Conservation (phyloP, 176 grass and related monocot genomes). For the Juncus inflexus region DNA sequence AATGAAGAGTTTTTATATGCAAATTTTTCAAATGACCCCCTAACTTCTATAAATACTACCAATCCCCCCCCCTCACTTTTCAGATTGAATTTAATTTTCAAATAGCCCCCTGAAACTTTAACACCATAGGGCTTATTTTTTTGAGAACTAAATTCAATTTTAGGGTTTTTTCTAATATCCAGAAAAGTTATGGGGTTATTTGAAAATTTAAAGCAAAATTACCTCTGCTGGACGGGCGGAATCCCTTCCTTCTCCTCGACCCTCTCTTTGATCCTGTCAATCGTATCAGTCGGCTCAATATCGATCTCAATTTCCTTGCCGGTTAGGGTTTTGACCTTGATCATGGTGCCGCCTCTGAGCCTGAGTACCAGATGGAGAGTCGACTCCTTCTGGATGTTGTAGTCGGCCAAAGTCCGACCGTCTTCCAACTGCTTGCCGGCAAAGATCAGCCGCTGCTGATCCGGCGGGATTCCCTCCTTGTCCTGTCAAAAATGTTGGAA, state of each 20-base stretch:
- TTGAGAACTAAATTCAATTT: no score
- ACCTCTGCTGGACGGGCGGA: constrained; percentile 93
- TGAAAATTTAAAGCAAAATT: neutral
- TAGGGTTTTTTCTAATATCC: no score
- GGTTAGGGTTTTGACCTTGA: constrained; percentile 90
- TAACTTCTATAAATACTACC: no score
- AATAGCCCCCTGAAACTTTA: no score
- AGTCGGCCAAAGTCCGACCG: constrained; percentile 76
- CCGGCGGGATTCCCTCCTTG: constrained; percentile 85
- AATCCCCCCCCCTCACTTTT: no score
- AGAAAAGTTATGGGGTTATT: no score
- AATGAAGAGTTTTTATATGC: neutral
- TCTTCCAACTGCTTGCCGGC: constrained; percentile 86
- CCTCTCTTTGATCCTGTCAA: constrained; percentile 92
- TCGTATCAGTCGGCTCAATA: constrained; percentile 77
- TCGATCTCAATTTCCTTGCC: constrained; percentile 92
- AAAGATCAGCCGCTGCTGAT: constrained; percentile 79
- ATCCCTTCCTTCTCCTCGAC: constrained; percentile 97
- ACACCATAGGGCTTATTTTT: no score
- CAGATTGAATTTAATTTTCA: no score
- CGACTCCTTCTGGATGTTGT: constrained; percentile 91
- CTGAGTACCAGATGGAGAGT: constrained; percentile 81
- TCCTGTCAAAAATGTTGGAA: constrained; percentile 33
- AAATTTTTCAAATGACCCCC: no score
- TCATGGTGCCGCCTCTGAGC: constrained; percentile 88